Base-by-base conservation (phyloP, 768 basidiomycete species). In the Calocera viscosa region DNA sequence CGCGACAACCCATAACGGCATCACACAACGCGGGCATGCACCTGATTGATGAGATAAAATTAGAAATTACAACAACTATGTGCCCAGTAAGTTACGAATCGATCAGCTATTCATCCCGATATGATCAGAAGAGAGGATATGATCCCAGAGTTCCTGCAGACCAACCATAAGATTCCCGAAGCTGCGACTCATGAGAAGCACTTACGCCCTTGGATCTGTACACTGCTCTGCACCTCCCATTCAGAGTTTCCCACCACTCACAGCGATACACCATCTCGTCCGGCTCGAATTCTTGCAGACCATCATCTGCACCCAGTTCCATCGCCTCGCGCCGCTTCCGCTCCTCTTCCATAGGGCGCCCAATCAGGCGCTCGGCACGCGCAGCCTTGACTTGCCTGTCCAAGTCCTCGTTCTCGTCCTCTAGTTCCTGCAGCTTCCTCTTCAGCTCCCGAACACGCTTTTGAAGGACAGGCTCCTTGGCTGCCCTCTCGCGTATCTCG, bases 111-210 rank as follows among this genome's bases (percentile, higher is more conserved):
- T 60, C 53, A 60, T 60, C 26, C 53, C 53, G 30, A 60, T 60
- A 60, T 60, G 53, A 32, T 60, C 53, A 60, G 53, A 60, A 7
- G 53, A 60, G 7, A 60, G 53, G 22, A 60, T 60, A 60, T 60
- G 53, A 22, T 60, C 30, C 53, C 53, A 60, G 26, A 60, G 53
- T 19, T 60, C 53, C 53, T 60, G 53, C 53, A 26, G 7, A 32
- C 30, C 14, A n/a, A 60, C 22, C 14, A 7, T 26, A 11, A 28
- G 53, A 2, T 60, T 3, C 24, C 10, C 5, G 5, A 32, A 19
- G 14, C 53, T 2, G 30, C 14, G 5, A 32, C 2, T 2, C 14
- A 26, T 2, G 30, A 26, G 53, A 60, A 8, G 30, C 10, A 28
- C 24, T 60, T 32, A 60, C 53, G 10, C 30, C 53, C 22, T 60